A percentile compares a stretch with the other conserved stretches of the same genome.
These are phyloP conservation scores for Amanita rimosa DNA, from an alignment of 768 basidiomycete genomes.

Conservation along the genomic window DNA sequence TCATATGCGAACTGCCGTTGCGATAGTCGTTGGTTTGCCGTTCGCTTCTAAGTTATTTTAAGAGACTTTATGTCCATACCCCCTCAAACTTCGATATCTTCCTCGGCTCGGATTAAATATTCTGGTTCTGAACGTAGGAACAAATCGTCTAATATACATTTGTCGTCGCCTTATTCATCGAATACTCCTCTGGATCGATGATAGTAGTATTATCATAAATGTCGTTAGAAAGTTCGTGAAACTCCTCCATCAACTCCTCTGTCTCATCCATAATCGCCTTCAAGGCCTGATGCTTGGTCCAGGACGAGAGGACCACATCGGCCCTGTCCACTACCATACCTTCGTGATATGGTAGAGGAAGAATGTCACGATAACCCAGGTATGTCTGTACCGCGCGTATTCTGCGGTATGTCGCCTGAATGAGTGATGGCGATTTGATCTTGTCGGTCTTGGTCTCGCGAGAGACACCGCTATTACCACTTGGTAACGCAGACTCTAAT, in stretches of 20 bases:
- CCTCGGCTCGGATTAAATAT: too few species aligned
- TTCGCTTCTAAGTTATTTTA: slow-evolving; percentile 11
- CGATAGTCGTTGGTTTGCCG: slow-evolving; percentile 15
- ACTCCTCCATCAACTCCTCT: slow-evolving; percentile 47
- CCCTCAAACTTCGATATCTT: neutral
- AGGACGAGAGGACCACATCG: slow-evolving; percentile 27
- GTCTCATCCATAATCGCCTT: slow-evolving; percentile 43
- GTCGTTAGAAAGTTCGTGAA: slow-evolving; percentile 23
- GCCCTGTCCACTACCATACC: slow-evolving; percentile 22
- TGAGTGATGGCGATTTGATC: slow-evolving; percentile 39
- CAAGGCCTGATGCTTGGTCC: slow-evolving; percentile 45
- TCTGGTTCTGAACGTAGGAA: neutral
- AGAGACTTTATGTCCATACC: neutral
- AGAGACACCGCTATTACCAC: slow-evolving; percentile 11
- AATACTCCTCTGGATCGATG: neutral
- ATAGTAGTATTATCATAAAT: slow-evolving; percentile 11
- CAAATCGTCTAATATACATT: neutral
- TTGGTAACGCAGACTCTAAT: slow-evolving; percentile 21
- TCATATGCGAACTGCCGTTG: slow-evolving; percentile 12
- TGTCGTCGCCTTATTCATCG: neutral
- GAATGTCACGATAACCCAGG: slow-evolving; percentile 50
- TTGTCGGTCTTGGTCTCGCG: slow-evolving; percentile 27
- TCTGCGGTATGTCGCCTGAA: slow-evolving; percentile 47
- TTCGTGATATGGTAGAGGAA: slow-evolving; percentile 31
- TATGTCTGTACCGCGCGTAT: slow-evolving; percentile 51